Conservation (phyloP, 129 eudicot species). For the Artemisia tridentata region DNA sequence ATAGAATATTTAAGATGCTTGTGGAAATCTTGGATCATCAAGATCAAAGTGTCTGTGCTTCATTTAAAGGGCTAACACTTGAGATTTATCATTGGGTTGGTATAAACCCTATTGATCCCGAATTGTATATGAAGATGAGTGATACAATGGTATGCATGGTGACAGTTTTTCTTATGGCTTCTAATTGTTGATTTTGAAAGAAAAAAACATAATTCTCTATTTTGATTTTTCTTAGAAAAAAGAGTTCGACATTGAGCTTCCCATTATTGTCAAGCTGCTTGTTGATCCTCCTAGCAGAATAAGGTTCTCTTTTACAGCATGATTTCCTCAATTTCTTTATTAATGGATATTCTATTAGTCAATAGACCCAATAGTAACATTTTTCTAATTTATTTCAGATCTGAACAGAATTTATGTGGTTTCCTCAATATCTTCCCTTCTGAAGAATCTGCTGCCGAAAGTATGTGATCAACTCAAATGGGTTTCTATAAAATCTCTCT, state of each 20-base stretch:
- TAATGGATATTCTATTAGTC: too few species aligned
- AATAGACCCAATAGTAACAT: not conserved
- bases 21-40: too few species aligned
- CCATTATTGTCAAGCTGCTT: slow-evolving; percentile 64
- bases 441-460: slow-evolving; percentile 74
- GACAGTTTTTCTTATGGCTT: too few species aligned
- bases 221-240: slow-evolving; percentile 56
- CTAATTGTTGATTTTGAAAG: too few species aligned
- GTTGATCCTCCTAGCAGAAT: slow-evolving; percentile 93
- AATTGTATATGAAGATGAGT: too few species aligned
- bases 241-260: slow-evolving; percentile 97
- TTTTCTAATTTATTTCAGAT: slow-evolving; percentile 42
- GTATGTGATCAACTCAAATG: slow-evolving; percentile 40
- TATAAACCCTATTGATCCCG: too few species aligned
- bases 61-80: too few species aligned
- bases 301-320: slow-evolving; percentile 42
- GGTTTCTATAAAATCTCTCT: not conserved
- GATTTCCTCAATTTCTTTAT: not conserved
- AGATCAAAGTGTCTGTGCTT: too few species aligned
- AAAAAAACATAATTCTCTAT: not conserved
- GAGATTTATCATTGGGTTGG: too few species aligned
- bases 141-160: too few species aligned
- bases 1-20: too few species aligned
- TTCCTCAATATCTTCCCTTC: slow-evolving; percentile 59
- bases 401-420: slow-evolving; percentile 86